A percentile compares a stretch with the other conserved stretches of the same genome.
phyloP scores from a whole-genome alignment of 1,139 yeast genomes.

The Geotrichum bryndzae region DNA sequence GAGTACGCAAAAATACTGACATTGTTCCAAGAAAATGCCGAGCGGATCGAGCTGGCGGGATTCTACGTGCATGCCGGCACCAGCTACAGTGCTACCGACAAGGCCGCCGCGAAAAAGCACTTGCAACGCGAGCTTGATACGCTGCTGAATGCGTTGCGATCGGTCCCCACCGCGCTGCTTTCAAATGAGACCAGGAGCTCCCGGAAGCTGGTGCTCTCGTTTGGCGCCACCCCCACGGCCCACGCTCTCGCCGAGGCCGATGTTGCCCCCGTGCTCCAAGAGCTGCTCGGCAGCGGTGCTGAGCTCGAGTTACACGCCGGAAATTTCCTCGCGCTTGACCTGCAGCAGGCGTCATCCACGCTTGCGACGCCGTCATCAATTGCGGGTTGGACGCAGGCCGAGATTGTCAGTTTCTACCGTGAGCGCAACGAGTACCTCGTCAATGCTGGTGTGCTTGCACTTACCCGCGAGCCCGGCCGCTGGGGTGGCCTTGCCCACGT shows the following conservation, averaged over 20 bases:
- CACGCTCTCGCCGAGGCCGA: slow-evolving; percentile 47
- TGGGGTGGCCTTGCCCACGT: slow-evolving; percentile 43
- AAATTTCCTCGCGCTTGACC: slow-evolving; percentile 64
- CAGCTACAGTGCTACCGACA: slow-evolving; percentile 50
- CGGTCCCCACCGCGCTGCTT: neutral
- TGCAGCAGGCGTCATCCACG: slow-evolving; percentile 68
- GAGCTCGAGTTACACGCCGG: slow-evolving; percentile 71
- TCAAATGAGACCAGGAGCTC: slow-evolving; percentile 32
- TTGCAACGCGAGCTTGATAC: slow-evolving; percentile 51
- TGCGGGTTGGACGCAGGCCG: slow-evolving; percentile 55
- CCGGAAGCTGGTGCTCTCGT: slow-evolving; percentile 43
- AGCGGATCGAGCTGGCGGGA: slow-evolving; percentile 44
- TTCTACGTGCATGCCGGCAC: slow-evolving; percentile 80
- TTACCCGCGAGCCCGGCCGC: slow-evolving; percentile 57
- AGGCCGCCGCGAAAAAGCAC: slow-evolving; percentile 44
- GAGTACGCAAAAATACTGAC: slow-evolving; percentile 35
- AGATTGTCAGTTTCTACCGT: slow-evolving; percentile 57
- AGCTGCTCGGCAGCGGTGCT: neutral
- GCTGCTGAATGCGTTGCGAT: slow-evolving; percentile 45
- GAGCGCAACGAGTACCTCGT: slow-evolving; percentile 56
- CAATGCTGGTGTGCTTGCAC: slow-evolving; percentile 67
- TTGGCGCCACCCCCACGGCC: slow-evolving; percentile 81
- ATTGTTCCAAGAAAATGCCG: slow-evolving; percentile 29
- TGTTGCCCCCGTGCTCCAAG: neutral
- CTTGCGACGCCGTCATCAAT: slow-evolving; percentile 46